Evolutionary conservation across 805 yeast genomes (phyloP).

Genomic region (Priceomyces fermenticarens): DNA sequence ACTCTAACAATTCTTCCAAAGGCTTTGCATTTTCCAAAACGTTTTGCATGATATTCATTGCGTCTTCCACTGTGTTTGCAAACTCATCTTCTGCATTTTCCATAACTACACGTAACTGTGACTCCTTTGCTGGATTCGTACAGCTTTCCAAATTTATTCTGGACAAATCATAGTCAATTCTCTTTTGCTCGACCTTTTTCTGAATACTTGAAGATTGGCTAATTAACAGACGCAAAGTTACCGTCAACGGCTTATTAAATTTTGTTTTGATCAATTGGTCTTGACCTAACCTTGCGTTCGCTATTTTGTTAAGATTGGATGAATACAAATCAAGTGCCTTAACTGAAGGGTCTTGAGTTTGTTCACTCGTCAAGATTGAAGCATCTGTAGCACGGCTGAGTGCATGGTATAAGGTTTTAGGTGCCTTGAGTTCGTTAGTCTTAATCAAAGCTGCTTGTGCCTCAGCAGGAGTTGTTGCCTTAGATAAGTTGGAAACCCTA

Average conservation of each 20-base stretch:
- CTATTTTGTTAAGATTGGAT: constrained; percentile 68
- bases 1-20: constrained; percentile 61
- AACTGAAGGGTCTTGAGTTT: constrained; percentile 48
- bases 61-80: constrained; percentile 86
- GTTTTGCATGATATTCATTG: constrained; percentile 77
- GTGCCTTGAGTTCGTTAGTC: constrained; percentile 48
- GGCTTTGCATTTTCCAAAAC: constrained; percentile 71
- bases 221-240: constrained; percentile 59
- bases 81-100: constrained; percentile 87
- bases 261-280: constrained; percentile 68
- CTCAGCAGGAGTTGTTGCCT: constrained; percentile 75
- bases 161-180: constrained; percentile 78
- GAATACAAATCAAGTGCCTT: constrained; percentile 66
- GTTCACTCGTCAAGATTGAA: constrained; percentile 40
- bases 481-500: constrained; percentile 64
- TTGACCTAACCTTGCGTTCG: constrained; percentile 79
- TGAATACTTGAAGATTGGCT: constrained; percentile 66
- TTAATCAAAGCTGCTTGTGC: constrained; percentile 69
- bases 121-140: constrained; percentile 52
- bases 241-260: constrained; percentile 65
- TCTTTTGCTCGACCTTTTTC: constrained; percentile 70
- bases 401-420: constrained; percentile 83
- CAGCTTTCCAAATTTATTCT: constrained; percentile 45
- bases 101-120: constrained; percentile 70
- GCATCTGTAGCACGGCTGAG: constrained; percentile 70